Evolutionary conservation across 108 stramenopile species (phyloP), one percentile per base, ranked within the genome.

Genomic region (Seminavis robusta): DNA sequence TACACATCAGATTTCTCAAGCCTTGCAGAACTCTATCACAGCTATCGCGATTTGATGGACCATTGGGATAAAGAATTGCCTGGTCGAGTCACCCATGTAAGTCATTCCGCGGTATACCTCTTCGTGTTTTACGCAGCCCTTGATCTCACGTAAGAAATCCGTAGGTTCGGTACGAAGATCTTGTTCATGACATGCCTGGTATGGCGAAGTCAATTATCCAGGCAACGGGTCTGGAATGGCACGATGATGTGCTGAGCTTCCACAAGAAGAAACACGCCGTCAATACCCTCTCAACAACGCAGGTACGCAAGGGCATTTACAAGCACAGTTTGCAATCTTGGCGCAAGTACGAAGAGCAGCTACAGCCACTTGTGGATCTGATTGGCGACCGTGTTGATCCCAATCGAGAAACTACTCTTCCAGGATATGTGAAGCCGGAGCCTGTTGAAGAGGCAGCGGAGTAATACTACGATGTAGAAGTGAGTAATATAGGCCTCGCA

Each of bases 251-350:
- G 6, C 66, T 91, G 41, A 73, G 86, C 26, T 94, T 91, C 56
- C 88, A 91, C 54, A 86, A 89, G 74, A 86, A 85, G 56, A 90
- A 91, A 40, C 87, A 88, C n/a, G 83, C 81, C 33, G 90, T 91
- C 9, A 89, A 91, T 49, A 94, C 93, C 1, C 50, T 82, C 23
- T 94, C 93, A 13, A 88, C 83, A 37, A 86, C 84, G 6, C 92
- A 94, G 69, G 92, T 94, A 2, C 55, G 85, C 13, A 81, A 81
- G 64, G 78, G 80, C 2, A 57, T 94, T 16, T 94, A 90, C 69
- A 81, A 75, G 44, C 73, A 86, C 57, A 80, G 82, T 74, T 63
- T 92, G 15, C 64, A 88, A 38, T 62, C 77, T 33, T 92, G 90
- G 90, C 80, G 66, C 26, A 42, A 71, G 7, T 88, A 92, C 55